Conservation (phyloP, 331 rosid genomes). For the Malus hybrid region DNA sequence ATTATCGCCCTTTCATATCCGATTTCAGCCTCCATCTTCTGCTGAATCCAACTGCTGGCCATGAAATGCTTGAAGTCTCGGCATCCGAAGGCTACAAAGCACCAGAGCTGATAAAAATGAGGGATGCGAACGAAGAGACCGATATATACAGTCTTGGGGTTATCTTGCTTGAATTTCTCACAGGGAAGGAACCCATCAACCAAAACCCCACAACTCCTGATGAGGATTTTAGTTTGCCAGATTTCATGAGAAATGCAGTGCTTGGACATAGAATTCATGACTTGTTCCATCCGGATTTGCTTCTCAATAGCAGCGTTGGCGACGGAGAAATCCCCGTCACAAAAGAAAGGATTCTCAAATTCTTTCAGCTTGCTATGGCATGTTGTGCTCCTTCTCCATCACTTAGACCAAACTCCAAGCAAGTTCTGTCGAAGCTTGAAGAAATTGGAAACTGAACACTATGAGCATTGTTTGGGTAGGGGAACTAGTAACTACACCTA, state of each 20-base stretch:
- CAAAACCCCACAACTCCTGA: slow-evolving; percentile 69
- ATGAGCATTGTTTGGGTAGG: background rate
- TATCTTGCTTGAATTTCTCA: slow-evolving; percentile 68
- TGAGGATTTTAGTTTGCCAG: slow-evolving; percentile 79
- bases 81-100: slow-evolving; percentile 85
- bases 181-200: slow-evolving; percentile 84
- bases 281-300: slow-evolving; percentile 73
- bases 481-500: too few species aligned
- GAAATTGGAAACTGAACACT: slow-evolving; percentile 44
- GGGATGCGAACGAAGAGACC: slow-evolving; percentile 52
- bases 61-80: slow-evolving; percentile 75
- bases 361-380: slow-evolving; percentile 85
- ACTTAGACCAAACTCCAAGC: slow-evolving; percentile 72
- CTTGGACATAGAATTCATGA: slow-evolving; percentile 70
- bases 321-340: slow-evolving; percentile 32
- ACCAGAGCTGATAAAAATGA: slow-evolving; percentile 89
- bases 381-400: slow-evolving; percentile 91
- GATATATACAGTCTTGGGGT: slow-evolving; percentile 82
- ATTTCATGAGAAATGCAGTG: slow-evolving; percentile 71
- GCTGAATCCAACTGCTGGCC: slow-evolving; percentile 67
- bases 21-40: slow-evolving; percentile 75
- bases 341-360: slow-evolving; percentile 66
- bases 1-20: slow-evolving; percentile 46
- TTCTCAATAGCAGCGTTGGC: slow-evolving; percentile 29
- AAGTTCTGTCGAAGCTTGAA: slow-evolving; percentile 67